These are phyloP conservation scores for Neopestalotiopsis rosae DNA, from an alignment of 2,329 filamentous ascomycete genomes.

Conservation along the genomic window DNA sequence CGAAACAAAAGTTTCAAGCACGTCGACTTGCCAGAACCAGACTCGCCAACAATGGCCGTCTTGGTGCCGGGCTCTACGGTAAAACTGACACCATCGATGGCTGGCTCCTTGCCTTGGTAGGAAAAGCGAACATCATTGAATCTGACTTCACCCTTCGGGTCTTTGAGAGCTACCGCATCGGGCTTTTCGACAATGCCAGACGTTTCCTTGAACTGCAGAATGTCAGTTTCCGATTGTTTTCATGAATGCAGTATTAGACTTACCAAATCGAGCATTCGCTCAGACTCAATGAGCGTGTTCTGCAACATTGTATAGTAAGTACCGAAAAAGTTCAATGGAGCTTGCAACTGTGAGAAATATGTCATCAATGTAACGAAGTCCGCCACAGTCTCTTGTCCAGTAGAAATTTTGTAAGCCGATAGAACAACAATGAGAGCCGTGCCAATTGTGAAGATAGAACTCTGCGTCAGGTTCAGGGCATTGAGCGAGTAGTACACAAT, in stretches of 20 bases:
- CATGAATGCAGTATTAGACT: slow-evolving; percentile 12
- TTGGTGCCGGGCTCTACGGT: slow-evolving; percentile 49
- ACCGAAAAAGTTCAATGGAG: slow-evolving; percentile 66
- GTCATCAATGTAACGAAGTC: slow-evolving; percentile 55
- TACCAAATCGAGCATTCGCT: slow-evolving; percentile 50
- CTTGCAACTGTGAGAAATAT: slow-evolving; percentile 43
- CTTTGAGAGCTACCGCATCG: slow-evolving; percentile 39
- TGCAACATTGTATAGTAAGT: slow-evolving; percentile 53
- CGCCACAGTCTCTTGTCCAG: slow-evolving; percentile 56
- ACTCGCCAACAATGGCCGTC: slow-evolving; percentile 52
- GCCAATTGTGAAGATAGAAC: slow-evolving; percentile 66
- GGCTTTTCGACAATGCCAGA: slow-evolving; percentile 48
- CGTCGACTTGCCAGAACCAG: slow-evolving; percentile 60
- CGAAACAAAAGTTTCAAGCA: slow-evolving; percentile 63
- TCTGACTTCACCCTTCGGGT: slow-evolving; percentile 42
- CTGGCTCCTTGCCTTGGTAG: slow-evolving; percentile 45
- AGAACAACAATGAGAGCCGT: slow-evolving; percentile 65
- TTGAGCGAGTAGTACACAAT: slow-evolving; percentile 61
- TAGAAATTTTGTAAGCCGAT: slow-evolving; percentile 66
- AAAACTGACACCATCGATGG: slow-evolving; percentile 47
- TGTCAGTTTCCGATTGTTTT: slow-evolving; percentile 20
- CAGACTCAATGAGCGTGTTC: slow-evolving; percentile 51
- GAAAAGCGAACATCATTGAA: slow-evolving; percentile 50
- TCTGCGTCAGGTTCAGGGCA: slow-evolving; percentile 65
- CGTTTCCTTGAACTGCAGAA: slow-evolving; percentile 46